Base-by-base conservation (phyloP, 1,139 yeast species). In the Tardiomyces depauwii region DNA sequence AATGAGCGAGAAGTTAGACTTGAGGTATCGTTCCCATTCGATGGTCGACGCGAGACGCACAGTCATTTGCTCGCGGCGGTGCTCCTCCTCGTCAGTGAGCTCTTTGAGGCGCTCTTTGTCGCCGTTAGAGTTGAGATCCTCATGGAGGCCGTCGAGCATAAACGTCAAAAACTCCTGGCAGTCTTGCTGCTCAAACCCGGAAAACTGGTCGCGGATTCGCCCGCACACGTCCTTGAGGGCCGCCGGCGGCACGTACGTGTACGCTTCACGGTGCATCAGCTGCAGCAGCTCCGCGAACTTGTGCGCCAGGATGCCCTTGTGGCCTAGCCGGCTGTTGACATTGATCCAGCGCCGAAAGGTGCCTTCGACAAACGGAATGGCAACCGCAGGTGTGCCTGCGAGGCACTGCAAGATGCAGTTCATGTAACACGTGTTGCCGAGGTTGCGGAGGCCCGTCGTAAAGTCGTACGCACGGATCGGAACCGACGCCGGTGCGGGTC, bases 391-490 rank as follows among this genome's bases (percentile, higher is more conserved):
- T 0, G 80, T 74, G 1, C 79, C 79, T 10, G 74, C 62, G 36
- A 91, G 66, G 60, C 97, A 89, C 63, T 91, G 98, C 16, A 91
- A 65, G 48, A 91, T 76, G 57, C 96, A 85, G 63, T 91, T 91
- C 81, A 91, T 82, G 62, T 91, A 91, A 63, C 98, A 91, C 0
- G 96, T 84, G 58, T 88, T 91, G 0, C 97, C 96, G 52, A 85
- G 71, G 59, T 91, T 91, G 44, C 74, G 74, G 33, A 91, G 68
- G 0, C 96, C 95, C 0, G 78, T 71, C 12, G 70, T 63, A 42
- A 60, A 60, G 42, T 60, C 61, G 14, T 43, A 30, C 5, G 45
- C 47, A 4, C 25, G 25, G 39, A 43, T 27, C 12, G 21, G 25
- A 39, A 16, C 21, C 18, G 11, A 19, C 40, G 13, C 39, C 45